These are phyloP conservation scores for Penicillium sp. DNA, from an alignment of 2,329 filamentous ascomycete species.

Conservation along the genomic window DNA sequence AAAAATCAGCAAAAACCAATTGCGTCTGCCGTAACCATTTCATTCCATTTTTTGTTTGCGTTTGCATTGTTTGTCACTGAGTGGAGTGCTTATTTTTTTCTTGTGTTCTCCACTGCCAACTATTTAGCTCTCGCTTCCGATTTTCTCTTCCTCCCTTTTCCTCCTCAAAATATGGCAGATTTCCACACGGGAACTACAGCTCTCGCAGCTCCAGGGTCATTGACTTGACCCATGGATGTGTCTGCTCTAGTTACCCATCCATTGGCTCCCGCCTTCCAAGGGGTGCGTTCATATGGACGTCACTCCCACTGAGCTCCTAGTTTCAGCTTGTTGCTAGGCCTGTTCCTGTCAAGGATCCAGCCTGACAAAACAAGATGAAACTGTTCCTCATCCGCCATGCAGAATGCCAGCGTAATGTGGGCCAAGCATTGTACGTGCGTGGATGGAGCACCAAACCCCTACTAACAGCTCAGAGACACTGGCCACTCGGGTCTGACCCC, in stretches of 20 bases:
- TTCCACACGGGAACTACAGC: neutral
- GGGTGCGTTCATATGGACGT: slow-evolving; percentile 4
- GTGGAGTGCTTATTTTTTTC: neutral
- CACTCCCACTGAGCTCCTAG: slow-evolving; percentile 1
- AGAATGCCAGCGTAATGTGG: slow-evolving; percentile 83
- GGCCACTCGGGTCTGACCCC: slow-evolving; percentile 74
- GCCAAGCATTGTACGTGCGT: slow-evolving; percentile 42
- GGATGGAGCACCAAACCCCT: neutral
- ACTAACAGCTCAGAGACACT: slow-evolving; percentile 30
- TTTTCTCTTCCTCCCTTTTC: slow-evolving; percentile 4
- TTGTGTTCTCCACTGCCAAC: slow-evolving; percentile 8
- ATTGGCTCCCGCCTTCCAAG: neutral
- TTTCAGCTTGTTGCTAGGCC: neutral
- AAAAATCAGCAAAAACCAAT: neutral
- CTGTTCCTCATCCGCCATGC: slow-evolving; percentile 78
- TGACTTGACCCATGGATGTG: slow-evolving; percentile 4
- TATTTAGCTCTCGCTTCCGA: slow-evolving; percentile 11
- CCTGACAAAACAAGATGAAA: slow-evolving; percentile 44
- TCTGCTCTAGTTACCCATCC: neutral
- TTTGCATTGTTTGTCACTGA: slow-evolving; percentile 19
- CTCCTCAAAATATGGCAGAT: neutral
- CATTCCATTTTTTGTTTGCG: slow-evolving; percentile 18
- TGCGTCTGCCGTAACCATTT: neutral
- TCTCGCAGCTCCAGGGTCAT: neutral
- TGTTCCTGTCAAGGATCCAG: neutral